Evolutionary conservation across 805 yeast species (phyloP), one percentile per base, ranked within the genome.

Genomic region (Hanseniaspora osmophila): DNA sequence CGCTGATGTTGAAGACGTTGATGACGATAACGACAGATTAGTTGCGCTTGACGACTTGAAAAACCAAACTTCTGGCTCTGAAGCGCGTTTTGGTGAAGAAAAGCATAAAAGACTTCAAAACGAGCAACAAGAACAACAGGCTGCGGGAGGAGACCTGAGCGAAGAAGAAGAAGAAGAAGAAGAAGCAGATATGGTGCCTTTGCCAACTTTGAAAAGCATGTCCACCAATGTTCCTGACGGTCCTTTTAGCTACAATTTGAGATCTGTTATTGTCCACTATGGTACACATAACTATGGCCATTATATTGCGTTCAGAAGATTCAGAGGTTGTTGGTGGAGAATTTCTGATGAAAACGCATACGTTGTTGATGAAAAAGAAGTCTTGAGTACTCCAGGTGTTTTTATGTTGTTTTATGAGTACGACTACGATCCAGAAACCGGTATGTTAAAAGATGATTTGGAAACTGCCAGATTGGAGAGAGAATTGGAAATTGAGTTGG

Each of bases 271-370:
- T 40, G 79, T 90, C 1, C 98, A 90, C 62, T 88, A 81, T 60
- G 98, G 98, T 42, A 83, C 95, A 1, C 96, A 92, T 55, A 87
- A 90, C 55, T 92, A 86, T 59, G 98, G 98, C n/a, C 98, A 90
- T 62, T 90, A 90, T 59, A 84, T 90, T 49, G 86, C 94, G 38
- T 90, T 75, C 65, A 76, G 96, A 56, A 80, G 77, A 55, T 73
- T 67, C 47, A 74, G 94, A 52, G 92, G 88, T 2, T 71, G 77
- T 10, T 90, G 98, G 98, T 88, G 96, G 95, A 75, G 95, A 59
- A 80, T 88, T 16, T 81, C 92, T 54, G 98, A 92, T 62, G 95
- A 87, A 57, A 77, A 79, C 2, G 94, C 88, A 2, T 77, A 85
- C 48, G 71, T 84, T 30, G 86, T 85, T 2, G 73, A 78, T 11